Evolutionary conservation across 1,139 yeast species (phyloP).

Genomic region (Yamadazyma sp.): DNA sequence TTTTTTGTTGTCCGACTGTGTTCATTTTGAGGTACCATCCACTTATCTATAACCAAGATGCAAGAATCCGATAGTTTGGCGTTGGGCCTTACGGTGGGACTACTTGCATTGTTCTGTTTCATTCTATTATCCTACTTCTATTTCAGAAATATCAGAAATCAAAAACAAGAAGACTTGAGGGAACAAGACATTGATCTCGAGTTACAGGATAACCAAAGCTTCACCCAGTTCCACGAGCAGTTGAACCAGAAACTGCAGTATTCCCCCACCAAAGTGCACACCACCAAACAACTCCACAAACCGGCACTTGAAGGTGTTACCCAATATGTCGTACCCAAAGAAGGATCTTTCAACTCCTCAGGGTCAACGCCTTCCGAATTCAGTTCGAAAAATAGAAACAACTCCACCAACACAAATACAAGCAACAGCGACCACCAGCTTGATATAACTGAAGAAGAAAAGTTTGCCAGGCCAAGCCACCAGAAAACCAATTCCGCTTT

Average conservation of each 20-base stretch:
- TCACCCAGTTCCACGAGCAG: slow-evolving; percentile 38
- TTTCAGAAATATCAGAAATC: slow-evolving; percentile 33
- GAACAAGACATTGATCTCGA: slow-evolving; percentile 37
- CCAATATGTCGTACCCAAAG: slow-evolving; percentile 1
- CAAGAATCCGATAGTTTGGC: slow-evolving; percentile 25
- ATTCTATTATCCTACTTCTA: slow-evolving; percentile 28
- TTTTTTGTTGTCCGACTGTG: too few species aligned
- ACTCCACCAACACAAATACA: slow-evolving; percentile 7
- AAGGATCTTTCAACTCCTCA: slow-evolving; percentile 4
- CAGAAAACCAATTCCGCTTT: slow-evolving; percentile 30
- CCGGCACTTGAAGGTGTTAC: background rate
- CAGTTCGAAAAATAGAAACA: slow-evolving; percentile 3
- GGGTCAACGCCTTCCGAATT: slow-evolving; percentile 3
- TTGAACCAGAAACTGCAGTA: slow-evolving; percentile 20
- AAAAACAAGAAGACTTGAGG: slow-evolving; percentile 31
- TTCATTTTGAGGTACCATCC: background rate
- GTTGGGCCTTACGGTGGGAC: slow-evolving; percentile 46
- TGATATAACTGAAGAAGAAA: slow-evolving; percentile 1
- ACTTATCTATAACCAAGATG: slow-evolving; percentile 18
- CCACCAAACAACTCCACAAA: background rate
- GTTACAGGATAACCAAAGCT: slow-evolving; percentile 39
- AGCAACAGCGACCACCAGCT: slow-evolving; percentile 7
- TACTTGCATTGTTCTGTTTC: slow-evolving; percentile 31
- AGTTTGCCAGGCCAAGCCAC: slow-evolving; percentile 7
- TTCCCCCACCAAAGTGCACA: background rate